Percentiles rank a stretch among this genome's conserved stretches.
Evolutionary conservation across 2,329 filamentous ascomycete species (phyloP).

Genomic region (Colletotrichum magnum): DNA sequence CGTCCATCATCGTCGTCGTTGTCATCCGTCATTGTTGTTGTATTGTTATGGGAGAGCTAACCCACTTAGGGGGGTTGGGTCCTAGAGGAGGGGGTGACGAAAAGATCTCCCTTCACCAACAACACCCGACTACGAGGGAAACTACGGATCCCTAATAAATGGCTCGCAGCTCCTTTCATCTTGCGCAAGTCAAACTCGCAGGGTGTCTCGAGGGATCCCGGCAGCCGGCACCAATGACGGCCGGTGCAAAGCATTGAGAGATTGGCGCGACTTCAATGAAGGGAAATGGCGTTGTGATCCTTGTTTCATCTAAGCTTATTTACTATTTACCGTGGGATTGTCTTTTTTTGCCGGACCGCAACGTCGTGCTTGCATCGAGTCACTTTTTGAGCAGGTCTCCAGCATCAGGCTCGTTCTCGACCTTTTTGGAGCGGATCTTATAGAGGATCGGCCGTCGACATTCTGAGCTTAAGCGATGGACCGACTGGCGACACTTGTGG

Average conservation of each 20-base stretch:
- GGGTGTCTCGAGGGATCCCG: neutral
- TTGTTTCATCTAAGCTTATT: conserved; percentile 37
- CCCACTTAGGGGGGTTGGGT: too few relatives aligned
- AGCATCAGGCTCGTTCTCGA: neutral
- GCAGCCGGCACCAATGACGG: neutral
- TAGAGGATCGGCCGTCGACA: conserved; percentile 29
- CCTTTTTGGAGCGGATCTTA: neutral
- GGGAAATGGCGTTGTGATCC: conserved; percentile 22
- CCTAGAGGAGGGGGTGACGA: too few relatives aligned
- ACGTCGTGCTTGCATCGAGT: neutral
- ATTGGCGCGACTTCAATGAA: conserved; percentile 17
- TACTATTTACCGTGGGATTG: conserved; percentile 2
- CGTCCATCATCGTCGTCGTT: too few relatives aligned
- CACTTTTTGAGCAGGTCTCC: neutral
- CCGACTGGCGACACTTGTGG: conserved; percentile 6
- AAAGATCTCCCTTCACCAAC: neutral
- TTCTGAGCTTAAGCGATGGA: conserved; percentile 23
- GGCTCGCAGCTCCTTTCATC: conserved; percentile 28
- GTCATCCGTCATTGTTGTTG: too few relatives aligned
- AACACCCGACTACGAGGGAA: neutral
- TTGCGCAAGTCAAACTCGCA: neutral
- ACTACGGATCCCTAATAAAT: conserved; percentile 13
- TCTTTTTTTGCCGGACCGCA: neutral
- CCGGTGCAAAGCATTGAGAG: conserved; percentile 1
- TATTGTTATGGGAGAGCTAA: too few relatives aligned